phyloP scores from a whole-genome alignment of 176 grass and related monocot species.

The Aegilops speltoides region DNA sequence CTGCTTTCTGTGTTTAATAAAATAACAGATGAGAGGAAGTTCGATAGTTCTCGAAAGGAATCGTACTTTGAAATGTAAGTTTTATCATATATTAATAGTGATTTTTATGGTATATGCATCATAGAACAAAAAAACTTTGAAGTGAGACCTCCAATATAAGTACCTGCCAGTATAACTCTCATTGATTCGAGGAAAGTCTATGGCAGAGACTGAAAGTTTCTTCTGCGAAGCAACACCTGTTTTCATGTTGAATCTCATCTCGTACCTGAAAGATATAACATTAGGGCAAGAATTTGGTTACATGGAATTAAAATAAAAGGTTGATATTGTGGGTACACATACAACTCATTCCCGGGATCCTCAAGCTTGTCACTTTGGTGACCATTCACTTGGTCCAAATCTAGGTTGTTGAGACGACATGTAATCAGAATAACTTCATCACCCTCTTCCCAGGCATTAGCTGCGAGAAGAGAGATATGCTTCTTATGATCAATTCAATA shows the following conservation, averaged over 20 bases:
- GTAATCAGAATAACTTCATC: conserved; percentile 83
- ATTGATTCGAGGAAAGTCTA: conserved; percentile 95
- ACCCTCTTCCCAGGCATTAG: conserved; percentile 98
- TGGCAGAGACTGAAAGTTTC: conserved; percentile 73
- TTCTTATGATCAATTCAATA: not conserved
- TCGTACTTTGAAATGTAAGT: not conserved
- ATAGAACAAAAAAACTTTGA: not conserved
- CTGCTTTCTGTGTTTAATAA: conserved; percentile 61
- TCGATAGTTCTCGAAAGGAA: not conserved
- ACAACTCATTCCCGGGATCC: conserved; percentile 83
- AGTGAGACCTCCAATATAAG: not conserved
- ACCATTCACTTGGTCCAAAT: conserved; percentile 81
- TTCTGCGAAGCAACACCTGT: conserved; percentile 77
- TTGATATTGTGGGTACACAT: not conserved
- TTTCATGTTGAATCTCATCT: conserved; percentile 98
- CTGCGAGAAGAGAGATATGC: conserved; percentile 40
- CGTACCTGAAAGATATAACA: conserved; percentile 51
- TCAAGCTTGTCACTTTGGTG: conserved; percentile 57
- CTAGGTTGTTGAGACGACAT: conserved; percentile 74
- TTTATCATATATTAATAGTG: not conserved
- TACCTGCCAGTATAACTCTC: conserved; percentile 90
- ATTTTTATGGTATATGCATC: not conserved
- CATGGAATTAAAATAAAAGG: conserved; percentile 27
- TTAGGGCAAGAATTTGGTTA: not conserved
- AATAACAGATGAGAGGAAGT: not conserved